phyloP scores from a whole-genome alignment of 805 yeast species.

The Metschnikowia matae region DNA sequence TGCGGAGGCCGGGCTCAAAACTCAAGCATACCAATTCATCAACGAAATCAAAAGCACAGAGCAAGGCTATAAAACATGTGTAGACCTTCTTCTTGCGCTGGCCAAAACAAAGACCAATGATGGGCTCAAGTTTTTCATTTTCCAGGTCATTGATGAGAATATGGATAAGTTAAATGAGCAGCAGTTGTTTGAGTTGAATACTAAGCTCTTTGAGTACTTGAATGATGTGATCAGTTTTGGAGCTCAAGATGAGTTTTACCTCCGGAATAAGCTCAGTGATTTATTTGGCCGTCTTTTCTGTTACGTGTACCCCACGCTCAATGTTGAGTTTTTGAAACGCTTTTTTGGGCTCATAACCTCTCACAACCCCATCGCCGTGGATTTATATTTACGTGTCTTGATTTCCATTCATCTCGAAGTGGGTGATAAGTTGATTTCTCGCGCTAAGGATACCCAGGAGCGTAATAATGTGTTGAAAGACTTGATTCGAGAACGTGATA shows the following conservation, averaged over 20 bases:
- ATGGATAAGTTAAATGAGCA: slow-evolving; percentile 42
- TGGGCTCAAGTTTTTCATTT: slow-evolving; percentile 59
- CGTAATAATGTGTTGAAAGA: slow-evolving; percentile 78
- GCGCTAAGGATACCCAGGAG: slow-evolving; percentile 58
- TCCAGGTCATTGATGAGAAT: slow-evolving; percentile 65
- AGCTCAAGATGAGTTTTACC: slow-evolving; percentile 25
- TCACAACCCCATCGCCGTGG: slow-evolving; percentile 33
- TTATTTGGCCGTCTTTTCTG: slow-evolving; percentile 34
- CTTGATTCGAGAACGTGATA: slow-evolving; percentile 70
- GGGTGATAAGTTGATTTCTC: slow-evolving; percentile 82
- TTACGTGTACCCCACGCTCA: slow-evolving; percentile 29
- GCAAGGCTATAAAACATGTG: slow-evolving; percentile 54
- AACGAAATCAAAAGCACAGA: slow-evolving; percentile 49
- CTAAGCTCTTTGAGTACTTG: slow-evolving; percentile 45
- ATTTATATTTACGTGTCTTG: slow-evolving; percentile 71
- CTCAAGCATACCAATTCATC: slow-evolving; percentile 49
- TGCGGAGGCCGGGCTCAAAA: slow-evolving; percentile 49
- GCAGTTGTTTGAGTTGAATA: slow-evolving; percentile 45
- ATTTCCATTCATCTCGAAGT: slow-evolving; percentile 82
- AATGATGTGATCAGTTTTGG: slow-evolving; percentile 20
- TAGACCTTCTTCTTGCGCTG: slow-evolving; percentile 39
- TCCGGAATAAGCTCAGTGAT: slow-evolving; percentile 36
- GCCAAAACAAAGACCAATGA: slow-evolving; percentile 34
- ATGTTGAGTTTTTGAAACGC: slow-evolving; percentile 32
- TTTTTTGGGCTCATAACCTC: slow-evolving; percentile 22